A percentile compares a stretch with the other conserved stretches of the same genome.
These are phyloP conservation scores for Chrysopogon serrulatus DNA, from an alignment of 176 grass and related monocot species.

Conservation along the genomic window DNA sequence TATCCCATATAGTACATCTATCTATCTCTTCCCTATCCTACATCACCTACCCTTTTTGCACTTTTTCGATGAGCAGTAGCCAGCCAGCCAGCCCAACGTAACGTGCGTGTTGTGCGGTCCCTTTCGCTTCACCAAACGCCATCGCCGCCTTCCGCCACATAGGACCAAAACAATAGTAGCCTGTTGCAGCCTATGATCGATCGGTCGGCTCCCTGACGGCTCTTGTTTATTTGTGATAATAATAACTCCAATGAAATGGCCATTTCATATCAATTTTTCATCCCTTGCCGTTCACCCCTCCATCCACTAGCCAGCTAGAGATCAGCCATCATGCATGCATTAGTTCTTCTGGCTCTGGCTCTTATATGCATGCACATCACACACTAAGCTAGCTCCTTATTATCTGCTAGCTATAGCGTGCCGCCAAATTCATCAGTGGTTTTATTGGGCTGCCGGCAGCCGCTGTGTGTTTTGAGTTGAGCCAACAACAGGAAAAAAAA, in stretches of 20 bases:
- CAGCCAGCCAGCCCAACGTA: not conserved
- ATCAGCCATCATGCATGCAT: not conserved
- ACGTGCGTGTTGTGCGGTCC: constrained; percentile 24
- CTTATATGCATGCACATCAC: not conserved
- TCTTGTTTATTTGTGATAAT: not conserved
- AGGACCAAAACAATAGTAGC: constrained; percentile 8
- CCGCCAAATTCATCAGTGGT: constrained; percentile 5
- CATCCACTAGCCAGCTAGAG: not conserved
- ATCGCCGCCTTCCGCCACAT: constrained; percentile 7
- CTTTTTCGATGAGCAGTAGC: not conserved
- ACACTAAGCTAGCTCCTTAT: not conserved
- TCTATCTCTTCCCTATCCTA: constrained; percentile 1
- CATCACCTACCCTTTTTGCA: constrained; percentile 16
- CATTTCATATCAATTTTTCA: not conserved
- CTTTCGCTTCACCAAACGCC: constrained; percentile 55
- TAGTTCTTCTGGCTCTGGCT: too few relatives aligned
- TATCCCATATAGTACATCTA: not conserved
- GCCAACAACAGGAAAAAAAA: not conserved
- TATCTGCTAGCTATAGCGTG: not conserved
- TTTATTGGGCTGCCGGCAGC: not conserved
- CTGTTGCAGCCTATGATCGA: not conserved
- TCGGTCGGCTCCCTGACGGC: not conserved
- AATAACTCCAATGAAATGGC: not conserved
- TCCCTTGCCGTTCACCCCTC: constrained; percentile 29
- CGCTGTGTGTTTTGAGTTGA: not conserved